These are phyloP conservation scores for Podaxis rugospora DNA, from an alignment of 768 basidiomycete species.

Conservation along the genomic window DNA sequence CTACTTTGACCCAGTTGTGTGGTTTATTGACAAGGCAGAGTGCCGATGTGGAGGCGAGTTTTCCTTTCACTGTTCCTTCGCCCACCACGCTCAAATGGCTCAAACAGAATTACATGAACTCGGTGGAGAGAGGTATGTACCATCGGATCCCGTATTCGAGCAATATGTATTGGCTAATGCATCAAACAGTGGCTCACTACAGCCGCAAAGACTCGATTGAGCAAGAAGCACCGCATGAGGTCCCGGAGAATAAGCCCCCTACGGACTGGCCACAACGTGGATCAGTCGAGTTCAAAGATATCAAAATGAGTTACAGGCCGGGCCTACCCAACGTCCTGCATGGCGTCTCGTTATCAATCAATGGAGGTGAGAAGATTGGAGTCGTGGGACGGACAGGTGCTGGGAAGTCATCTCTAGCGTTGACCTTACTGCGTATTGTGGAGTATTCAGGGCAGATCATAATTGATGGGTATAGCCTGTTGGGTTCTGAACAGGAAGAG, in stretches of 20 bases:
- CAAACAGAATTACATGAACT: conserved; percentile 61
- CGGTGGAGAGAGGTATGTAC: conserved; percentile 49
- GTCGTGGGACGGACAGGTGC: conserved; percentile 66
- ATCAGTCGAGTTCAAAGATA: conserved; percentile 54
- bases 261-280: conserved; percentile 62
- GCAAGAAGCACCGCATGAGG: conserved; percentile 65
- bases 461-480: conserved; percentile 50
- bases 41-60: conserved; percentile 58
- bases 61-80: neutral
- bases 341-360: conserved; percentile 54
- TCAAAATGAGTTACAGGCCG: conserved; percentile 59
- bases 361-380: conserved; percentile 71
- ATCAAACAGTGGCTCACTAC: conserved; percentile 45
- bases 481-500: neutral
- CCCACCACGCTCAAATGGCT: neutral
- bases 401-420: conserved; percentile 59
- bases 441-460: conserved; percentile 61
- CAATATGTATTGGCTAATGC: neutral
- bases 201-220: conserved; percentile 44
- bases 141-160: neutral
- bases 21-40: conserved; percentile 52
- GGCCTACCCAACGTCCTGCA: conserved; percentile 72
- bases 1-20: conserved; percentile 48
- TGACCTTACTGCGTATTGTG: conserved; percentile 64
- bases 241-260: conserved; percentile 49